Percentiles rank a stretch among this genome's conserved stretches.
Evolutionary conservation across 2,329 filamentous ascomycete genomes (phyloP).

Genomic region (Balansia obtecta): DNA sequence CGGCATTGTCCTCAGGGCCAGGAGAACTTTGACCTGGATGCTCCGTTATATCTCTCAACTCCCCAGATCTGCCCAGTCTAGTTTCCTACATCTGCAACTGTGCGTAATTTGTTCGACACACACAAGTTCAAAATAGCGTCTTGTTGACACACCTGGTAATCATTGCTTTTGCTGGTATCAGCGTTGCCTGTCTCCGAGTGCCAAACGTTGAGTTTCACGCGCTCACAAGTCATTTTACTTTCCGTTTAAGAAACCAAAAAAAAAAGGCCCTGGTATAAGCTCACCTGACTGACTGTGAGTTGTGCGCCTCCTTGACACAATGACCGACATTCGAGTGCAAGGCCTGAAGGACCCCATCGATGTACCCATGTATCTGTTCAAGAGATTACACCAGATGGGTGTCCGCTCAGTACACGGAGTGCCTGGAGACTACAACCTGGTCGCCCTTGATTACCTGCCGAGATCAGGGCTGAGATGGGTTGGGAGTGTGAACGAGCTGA

Average conservation of each 20-base stretch:
- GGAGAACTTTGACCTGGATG: not conserved
- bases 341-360: constrained; percentile 39
- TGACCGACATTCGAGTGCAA: constrained; percentile 27
- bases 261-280: not conserved
- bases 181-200: too few species aligned
- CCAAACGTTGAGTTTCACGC: too few species aligned
- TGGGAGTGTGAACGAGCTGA: constrained; percentile 60
- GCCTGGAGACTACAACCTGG: constrained; percentile 64
- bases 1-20: not conserved
- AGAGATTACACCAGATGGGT: constrained; percentile 49
- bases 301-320: constrained; percentile 3
- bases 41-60: not conserved
- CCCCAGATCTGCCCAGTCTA: too few species aligned
- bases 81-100: too few species aligned
- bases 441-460: constrained; percentile 53
- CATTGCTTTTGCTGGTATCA: too few species aligned
- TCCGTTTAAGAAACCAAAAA: too few species aligned
- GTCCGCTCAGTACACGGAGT: constrained; percentile 54
- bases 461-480: constrained; percentile 50
- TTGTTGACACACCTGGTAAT: too few species aligned
- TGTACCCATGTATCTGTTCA: constrained; percentile 57
- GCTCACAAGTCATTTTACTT: not conserved
- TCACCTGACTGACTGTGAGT: not conserved
- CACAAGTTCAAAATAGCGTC: too few species aligned
- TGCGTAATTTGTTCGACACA: too few species aligned